Evolutionary conservation across 1,284 basidiomycete genomes (phyloP).

Genomic region (Volvariella volvacea): DNA sequence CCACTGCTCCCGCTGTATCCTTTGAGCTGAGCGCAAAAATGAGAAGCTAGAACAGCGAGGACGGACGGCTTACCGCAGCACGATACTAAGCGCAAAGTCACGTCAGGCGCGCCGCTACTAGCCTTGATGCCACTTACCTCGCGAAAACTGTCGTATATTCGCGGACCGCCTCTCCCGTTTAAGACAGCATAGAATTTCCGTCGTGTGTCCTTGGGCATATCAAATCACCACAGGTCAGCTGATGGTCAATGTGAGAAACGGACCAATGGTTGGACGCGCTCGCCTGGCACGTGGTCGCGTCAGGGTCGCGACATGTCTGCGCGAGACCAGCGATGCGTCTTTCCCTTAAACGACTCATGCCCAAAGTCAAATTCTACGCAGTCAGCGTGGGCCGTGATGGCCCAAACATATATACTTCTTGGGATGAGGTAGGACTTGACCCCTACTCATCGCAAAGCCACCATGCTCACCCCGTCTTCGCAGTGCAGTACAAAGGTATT

Average conservation of each 20-base stretch:
- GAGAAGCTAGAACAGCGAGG: no score
- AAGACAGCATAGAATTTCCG: conserved; percentile 37
- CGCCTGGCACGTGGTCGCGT: not conserved
- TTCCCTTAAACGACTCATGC: no score
- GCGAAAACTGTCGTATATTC: conserved; percentile 35
- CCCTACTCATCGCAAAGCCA: no score
- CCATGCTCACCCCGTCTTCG: not conserved
- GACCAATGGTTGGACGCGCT: no score
- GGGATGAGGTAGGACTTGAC: conserved; percentile 39
- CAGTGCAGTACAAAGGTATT: conserved; percentile 33
- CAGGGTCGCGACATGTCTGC: no score
- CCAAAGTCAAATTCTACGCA: conserved; percentile 47
- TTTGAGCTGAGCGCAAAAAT: no score
- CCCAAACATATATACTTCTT: conserved; percentile 43
- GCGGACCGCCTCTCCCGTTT: conserved; percentile 31
- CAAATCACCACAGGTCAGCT: no score
- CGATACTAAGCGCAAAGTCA: conserved; percentile 1
- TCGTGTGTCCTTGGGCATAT: conserved; percentile 2
- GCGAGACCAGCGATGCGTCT: no score
- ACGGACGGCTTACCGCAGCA: not conserved
- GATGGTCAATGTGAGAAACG: no score
- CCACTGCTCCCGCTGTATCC: conserved; percentile 26
- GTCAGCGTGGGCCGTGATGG: conserved; percentile 47
- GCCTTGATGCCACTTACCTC: conserved; percentile 27
- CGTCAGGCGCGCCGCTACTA: not conserved